Conservation (phyloP, 2,329 filamentous ascomycete species). For the Arthrobotrys iridis region DNA sequence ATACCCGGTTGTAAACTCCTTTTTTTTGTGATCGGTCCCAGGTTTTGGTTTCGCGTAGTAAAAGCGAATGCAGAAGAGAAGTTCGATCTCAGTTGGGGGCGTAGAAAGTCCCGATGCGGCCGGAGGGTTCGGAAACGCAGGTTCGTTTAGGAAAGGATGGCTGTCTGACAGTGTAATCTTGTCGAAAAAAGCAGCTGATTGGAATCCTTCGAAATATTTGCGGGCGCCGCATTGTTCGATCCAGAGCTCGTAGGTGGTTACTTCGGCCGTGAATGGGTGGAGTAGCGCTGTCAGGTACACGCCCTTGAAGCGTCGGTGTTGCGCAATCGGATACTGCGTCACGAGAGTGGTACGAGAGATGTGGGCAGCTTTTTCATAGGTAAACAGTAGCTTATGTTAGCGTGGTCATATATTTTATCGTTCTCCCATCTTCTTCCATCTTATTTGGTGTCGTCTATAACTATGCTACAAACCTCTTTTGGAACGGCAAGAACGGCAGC, state of each 20-base stretch:
- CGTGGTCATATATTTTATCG: no score
- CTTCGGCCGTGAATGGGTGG: background rate
- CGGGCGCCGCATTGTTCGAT: background rate
- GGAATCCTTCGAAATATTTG: no score
- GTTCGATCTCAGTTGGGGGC: background rate
- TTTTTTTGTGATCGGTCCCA: background rate
- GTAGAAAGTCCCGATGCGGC: no score
- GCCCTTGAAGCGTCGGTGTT: no score
- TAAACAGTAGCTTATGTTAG: no score
- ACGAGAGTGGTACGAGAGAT: no score
- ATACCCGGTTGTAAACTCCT: background rate
- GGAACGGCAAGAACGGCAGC: no score
- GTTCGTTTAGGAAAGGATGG: background rate
- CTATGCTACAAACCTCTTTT: no score
- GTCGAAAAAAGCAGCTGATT: background rate
- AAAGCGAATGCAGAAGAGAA: background rate
- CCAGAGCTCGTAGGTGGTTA: background rate
- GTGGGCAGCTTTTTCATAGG: no score
- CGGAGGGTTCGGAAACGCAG: background rate
- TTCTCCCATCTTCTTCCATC: no score
- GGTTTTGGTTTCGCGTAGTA: background rate
- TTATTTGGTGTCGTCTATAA: no score
- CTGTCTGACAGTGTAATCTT: background rate
- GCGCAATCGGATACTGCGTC: no score
- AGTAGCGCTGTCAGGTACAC: background rate